These are phyloP conservation scores for Stenogyne calaminthoides DNA, from an alignment of 305 asterid genomes.

Conservation along the genomic window DNA sequence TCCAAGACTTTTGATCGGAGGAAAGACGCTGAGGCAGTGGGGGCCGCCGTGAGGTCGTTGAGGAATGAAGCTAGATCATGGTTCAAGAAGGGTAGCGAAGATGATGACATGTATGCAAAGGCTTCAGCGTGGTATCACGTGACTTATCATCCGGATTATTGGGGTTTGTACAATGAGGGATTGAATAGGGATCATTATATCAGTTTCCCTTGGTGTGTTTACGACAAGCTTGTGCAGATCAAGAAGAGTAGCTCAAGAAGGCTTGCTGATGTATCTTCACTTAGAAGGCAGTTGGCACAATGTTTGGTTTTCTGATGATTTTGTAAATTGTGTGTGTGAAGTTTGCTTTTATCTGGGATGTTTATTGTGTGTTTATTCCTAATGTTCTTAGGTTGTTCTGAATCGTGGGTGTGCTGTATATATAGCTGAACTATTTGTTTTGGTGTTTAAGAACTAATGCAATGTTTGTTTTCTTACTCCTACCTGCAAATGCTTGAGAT, in stretches of 20 bases:
- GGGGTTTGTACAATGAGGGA: slow-evolving; percentile 77
- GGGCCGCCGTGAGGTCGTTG: slow-evolving; percentile 65
- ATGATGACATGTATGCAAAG: slow-evolving; percentile 56
- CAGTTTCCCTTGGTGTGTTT: slow-evolving; percentile 95
- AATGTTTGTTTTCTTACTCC: background rate
- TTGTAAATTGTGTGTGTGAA: background rate
- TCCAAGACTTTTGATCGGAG: slow-evolving; percentile 74
- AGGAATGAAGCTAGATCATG: slow-evolving; percentile 76
- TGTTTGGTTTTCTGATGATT: background rate
- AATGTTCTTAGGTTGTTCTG: too few relatives aligned
- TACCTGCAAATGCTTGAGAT: background rate
- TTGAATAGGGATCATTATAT: slow-evolving; percentile 70
- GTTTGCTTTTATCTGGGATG: background rate
- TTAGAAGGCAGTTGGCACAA: slow-evolving; percentile 26
- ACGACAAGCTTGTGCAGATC: slow-evolving; percentile 69
- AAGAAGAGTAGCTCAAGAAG: slow-evolving; percentile 48
- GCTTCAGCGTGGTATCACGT: slow-evolving; percentile 99
- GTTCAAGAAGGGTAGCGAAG: slow-evolving; percentile 62
- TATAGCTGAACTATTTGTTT: background rate
- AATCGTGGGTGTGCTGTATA: background rate
- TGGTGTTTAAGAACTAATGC: slow-evolving; percentile 18
- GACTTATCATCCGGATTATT: slow-evolving; percentile 64
- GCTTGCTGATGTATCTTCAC: slow-evolving; percentile 24
- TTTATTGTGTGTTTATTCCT: background rate
- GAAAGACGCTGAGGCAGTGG: slow-evolving; percentile 73